phyloP scores from a whole-genome alignment of 2,329 filamentous ascomycete genomes.

The Aspergillus sclerotialis region DNA sequence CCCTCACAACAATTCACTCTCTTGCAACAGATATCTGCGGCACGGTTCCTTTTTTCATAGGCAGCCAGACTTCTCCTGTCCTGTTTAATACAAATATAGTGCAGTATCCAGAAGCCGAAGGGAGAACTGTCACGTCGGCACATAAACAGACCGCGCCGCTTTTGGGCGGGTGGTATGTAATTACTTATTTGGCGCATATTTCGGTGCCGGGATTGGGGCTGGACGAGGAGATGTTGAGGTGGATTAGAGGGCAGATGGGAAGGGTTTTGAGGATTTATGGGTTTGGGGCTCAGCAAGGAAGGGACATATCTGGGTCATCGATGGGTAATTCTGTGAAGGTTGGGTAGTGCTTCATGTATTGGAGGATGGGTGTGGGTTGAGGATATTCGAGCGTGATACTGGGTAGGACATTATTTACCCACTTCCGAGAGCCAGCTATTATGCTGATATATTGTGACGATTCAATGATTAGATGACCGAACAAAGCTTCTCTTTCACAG shows the following conservation, averaged over 20 bases:
- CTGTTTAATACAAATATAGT: constrained; percentile 14
- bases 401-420: too few relatives aligned
- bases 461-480: too few relatives aligned
- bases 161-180: constrained; percentile 19
- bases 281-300: constrained; percentile 2
- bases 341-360: neutral
- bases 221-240: constrained; percentile 11
- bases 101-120: constrained; percentile 17
- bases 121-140: constrained; percentile 8
- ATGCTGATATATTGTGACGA: too few relatives aligned
- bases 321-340: neutral
- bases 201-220: constrained; percentile 12
- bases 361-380: too few relatives aligned
- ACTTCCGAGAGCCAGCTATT: too few relatives aligned
- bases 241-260: constrained; percentile 17
- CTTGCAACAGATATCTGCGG: constrained; percentile 21
- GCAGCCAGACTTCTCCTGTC: constrained; percentile 15
- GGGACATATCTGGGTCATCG: neutral
- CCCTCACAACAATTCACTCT: constrained; percentile 6
- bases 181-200: constrained; percentile 13
- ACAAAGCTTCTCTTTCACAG: too few relatives aligned
- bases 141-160: constrained; percentile 19
- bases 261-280: constrained; percentile 19
- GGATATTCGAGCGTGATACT: too few relatives aligned
- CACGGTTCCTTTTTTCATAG: constrained; percentile 20